phyloP scores from a whole-genome alignment of 768 basidiomycete species.

The Candolleomyces efflorescens region DNA sequence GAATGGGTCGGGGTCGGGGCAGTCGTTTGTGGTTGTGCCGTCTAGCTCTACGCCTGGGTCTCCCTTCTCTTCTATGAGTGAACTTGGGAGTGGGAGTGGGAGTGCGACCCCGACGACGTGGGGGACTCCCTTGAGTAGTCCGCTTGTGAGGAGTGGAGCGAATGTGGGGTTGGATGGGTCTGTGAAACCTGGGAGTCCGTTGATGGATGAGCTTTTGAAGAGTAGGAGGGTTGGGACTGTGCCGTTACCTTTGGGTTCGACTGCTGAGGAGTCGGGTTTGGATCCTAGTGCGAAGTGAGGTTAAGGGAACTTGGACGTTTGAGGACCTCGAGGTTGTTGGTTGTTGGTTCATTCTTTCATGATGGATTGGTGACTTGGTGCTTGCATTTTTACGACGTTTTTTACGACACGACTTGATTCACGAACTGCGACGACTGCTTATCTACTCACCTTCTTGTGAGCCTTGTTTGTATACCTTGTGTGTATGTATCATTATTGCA shows the following conservation, averaged over 20 bases:
- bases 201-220: conserved; percentile 18
- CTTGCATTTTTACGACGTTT: too few species aligned
- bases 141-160: background rate
- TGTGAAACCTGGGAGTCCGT: conserved; percentile 16
- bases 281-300: too few species aligned
- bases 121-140: background rate
- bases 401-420: too few species aligned
- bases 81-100: background rate
- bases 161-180: background rate
- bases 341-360: too few species aligned
- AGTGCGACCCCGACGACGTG: background rate
- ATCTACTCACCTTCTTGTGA: too few species aligned
- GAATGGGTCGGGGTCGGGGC: background rate
- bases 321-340: too few species aligned
- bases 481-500: too few species aligned
- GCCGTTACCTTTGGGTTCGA: conserved; percentile 12
- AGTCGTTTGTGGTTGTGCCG: background rate
- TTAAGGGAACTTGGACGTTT: too few species aligned
- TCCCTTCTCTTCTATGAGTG: background rate
- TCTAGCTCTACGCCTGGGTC: background rate
- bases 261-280: too few species aligned
- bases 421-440: too few species aligned
- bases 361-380: too few species aligned
- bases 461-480: too few species aligned
- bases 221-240: conserved; percentile 18